These are phyloP conservation scores for Pestalotiopsis fici DNA, from an alignment of 2,329 filamentous ascomycete species.

Conservation along the genomic window DNA sequence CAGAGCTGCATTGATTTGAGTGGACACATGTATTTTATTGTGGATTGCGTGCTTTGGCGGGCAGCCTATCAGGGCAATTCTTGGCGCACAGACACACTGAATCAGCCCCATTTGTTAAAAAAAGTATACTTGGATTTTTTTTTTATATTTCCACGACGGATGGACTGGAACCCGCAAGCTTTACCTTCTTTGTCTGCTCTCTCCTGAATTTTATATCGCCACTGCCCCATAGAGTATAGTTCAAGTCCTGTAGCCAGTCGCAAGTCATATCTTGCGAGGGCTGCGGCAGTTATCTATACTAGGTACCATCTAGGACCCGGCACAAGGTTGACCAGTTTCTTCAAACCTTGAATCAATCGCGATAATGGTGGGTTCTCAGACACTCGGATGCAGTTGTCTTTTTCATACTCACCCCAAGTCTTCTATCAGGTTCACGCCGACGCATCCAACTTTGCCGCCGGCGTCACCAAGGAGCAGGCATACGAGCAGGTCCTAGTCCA, in stretches of 20 bases:
- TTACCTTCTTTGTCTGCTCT: neutral
- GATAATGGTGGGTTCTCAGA: neutral
- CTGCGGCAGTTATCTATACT: neutral
- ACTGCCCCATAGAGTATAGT: neutral
- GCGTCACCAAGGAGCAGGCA: constrained; percentile 69
- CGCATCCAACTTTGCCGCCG: constrained; percentile 69
- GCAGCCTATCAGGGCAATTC: neutral
- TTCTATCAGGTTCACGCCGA: constrained; percentile 72
- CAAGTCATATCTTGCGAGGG: neutral
- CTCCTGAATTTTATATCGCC: neutral
- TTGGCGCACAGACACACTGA: neutral
- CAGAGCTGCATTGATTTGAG: neutral
- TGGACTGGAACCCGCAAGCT: neutral
- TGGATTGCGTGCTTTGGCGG: neutral
- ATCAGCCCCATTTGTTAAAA: neutral
- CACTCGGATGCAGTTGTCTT: too few species aligned
- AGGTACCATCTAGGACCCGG: neutral
- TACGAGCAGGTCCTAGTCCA: constrained; percentile 75
- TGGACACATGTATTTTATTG: neutral
- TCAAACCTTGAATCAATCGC: neutral
- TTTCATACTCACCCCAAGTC: neutral
- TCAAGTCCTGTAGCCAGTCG: neutral
- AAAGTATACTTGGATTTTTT: neutral
- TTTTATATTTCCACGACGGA: neutral
- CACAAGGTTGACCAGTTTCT: too few species aligned